Evolutionary conservation across 2,329 filamentous ascomycete genomes (phyloP).

Genomic region (Trichophyton verrucosum): DNA sequence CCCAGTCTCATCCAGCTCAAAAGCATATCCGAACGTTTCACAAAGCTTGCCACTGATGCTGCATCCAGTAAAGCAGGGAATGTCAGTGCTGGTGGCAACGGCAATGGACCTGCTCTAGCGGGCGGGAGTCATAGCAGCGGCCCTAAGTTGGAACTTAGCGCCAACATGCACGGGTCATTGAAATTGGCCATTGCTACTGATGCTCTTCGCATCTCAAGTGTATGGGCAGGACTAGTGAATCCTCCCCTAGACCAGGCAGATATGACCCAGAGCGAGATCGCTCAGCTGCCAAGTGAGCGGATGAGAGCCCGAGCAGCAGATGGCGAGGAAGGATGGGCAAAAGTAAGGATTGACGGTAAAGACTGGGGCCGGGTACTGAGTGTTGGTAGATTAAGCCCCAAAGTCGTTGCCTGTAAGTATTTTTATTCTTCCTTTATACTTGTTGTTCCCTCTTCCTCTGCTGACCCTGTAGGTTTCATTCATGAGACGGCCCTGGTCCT

Average conservation of each 20-base stretch:
- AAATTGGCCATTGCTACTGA: constrained; percentile 71
- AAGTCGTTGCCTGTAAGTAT: constrained; percentile 73
- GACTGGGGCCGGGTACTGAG: constrained; percentile 94
- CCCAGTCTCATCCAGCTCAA: constrained; percentile 82
- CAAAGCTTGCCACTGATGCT: constrained; percentile 55
- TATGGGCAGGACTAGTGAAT: constrained; percentile 77
- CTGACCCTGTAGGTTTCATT: constrained; percentile 28
- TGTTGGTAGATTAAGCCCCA: constrained; percentile 74
- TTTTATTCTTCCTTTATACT: not conserved
- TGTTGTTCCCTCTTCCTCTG: not conserved
- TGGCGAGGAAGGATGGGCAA: constrained; percentile 75
- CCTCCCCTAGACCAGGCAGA: constrained; percentile 72
- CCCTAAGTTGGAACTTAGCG: constrained; percentile 69
- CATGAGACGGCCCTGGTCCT: constrained; percentile 35
- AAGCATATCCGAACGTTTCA: constrained; percentile 89
- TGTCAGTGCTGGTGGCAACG: constrained; percentile 20
- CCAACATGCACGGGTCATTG: constrained; percentile 87
- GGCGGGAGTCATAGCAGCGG: constrained; percentile 18
- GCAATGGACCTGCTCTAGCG: constrained; percentile 13
- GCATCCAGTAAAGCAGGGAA: constrained; percentile 12
- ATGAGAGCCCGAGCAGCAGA: constrained; percentile 55
- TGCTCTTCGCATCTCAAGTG: constrained; percentile 67
- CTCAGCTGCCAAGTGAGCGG: constrained; percentile 67
- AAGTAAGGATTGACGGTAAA: constrained; percentile 77
- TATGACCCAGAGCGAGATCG: constrained; percentile 51